Conservation (phyloP, 805 yeast genomes). For the Starmera pachycereana region DNA sequence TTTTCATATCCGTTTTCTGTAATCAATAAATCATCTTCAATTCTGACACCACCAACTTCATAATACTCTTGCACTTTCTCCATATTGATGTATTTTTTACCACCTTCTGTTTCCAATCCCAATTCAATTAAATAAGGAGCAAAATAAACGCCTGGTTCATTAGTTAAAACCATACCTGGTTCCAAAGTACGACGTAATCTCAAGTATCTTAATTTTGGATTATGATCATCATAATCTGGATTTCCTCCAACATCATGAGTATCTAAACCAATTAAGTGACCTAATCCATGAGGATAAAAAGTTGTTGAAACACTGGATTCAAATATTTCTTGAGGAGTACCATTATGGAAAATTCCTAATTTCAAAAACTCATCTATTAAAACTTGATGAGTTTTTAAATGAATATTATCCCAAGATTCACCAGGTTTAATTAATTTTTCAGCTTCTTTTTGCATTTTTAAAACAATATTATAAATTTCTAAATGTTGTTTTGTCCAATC, state of each 20-base stretch:
- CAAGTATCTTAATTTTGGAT: slow-evolving; percentile 65
- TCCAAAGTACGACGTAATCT: slow-evolving; percentile 68
- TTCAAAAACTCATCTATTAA: slow-evolving; percentile 59
- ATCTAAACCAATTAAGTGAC: slow-evolving; percentile 89
- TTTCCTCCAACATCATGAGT: slow-evolving; percentile 93
- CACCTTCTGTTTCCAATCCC: slow-evolving; percentile 33
- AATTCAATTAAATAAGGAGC: slow-evolving; percentile 71
- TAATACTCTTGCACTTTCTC: slow-evolving; percentile 66
- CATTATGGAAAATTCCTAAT: slow-evolving; percentile 66
- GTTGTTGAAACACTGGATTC: slow-evolving; percentile 61
- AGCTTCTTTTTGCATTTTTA: slow-evolving; percentile 70
- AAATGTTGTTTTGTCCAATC: slow-evolving; percentile 84
- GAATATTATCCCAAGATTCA: slow-evolving; percentile 76
- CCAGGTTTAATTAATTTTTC: slow-evolving; percentile 76
- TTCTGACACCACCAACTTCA: slow-evolving; percentile 94
- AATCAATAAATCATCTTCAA: slow-evolving; percentile 85
- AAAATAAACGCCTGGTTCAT: slow-evolving; percentile 93
- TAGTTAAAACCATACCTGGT: slow-evolving; percentile 79
- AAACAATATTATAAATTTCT: slow-evolving; percentile 69
- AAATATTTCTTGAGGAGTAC: slow-evolving; percentile 54
- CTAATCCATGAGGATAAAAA: slow-evolving; percentile 93
- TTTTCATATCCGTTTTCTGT: slow-evolving; percentile 72
- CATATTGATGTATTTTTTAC: slow-evolving; percentile 35
- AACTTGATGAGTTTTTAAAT: slow-evolving; percentile 67
- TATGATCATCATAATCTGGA: slow-evolving; percentile 76